These are phyloP conservation scores for Persicaria maculosa DNA, from an alignment of 148 eudicot species.

Conservation along the genomic window DNA sequence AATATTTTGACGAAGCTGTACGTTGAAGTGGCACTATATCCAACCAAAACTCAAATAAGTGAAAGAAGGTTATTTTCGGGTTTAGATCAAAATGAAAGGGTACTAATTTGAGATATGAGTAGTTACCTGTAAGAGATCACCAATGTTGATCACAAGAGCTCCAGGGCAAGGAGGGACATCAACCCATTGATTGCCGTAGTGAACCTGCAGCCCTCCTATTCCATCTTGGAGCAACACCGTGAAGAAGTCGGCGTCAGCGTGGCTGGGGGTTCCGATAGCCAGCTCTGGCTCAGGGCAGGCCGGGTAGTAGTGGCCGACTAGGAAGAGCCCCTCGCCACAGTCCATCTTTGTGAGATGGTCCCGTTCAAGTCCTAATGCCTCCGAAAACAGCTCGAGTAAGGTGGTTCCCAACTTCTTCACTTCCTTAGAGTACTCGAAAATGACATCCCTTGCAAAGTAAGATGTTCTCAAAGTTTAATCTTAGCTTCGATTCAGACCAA, in stretches of 20 bases:
- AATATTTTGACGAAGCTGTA: no score
- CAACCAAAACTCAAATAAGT: no score
- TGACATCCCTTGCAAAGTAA: constrained; percentile 22
- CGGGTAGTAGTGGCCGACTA: constrained; percentile 43
- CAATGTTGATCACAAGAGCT: constrained; percentile 24
- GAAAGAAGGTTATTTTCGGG: neutral
- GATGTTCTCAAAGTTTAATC: neutral
- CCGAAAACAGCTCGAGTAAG: constrained; percentile 38
- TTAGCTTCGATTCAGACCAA: neutral
- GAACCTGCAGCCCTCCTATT: constrained; percentile 32
- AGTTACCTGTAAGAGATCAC: constrained; percentile 28
- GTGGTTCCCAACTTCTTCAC: constrained; percentile 25
- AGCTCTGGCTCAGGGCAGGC: constrained; percentile 42
- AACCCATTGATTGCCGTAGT: constrained; percentile 24
- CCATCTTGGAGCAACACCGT: constrained; percentile 30
- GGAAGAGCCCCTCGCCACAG: constrained; percentile 23
- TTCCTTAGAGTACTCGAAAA: constrained; percentile 31
- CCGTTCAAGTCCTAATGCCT: constrained; percentile 38
- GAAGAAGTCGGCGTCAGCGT: constrained; percentile 29
- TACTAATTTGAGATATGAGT: neutral
- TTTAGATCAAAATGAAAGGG: neutral
- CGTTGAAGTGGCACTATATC: no score
- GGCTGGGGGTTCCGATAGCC: constrained; percentile 25
- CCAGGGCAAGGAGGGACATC: constrained; percentile 20
- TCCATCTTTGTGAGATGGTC: constrained; percentile 29